Base-by-base conservation (phyloP, 1,284 basidiomycete species). In the Ceratobasidium sp. region DNA sequence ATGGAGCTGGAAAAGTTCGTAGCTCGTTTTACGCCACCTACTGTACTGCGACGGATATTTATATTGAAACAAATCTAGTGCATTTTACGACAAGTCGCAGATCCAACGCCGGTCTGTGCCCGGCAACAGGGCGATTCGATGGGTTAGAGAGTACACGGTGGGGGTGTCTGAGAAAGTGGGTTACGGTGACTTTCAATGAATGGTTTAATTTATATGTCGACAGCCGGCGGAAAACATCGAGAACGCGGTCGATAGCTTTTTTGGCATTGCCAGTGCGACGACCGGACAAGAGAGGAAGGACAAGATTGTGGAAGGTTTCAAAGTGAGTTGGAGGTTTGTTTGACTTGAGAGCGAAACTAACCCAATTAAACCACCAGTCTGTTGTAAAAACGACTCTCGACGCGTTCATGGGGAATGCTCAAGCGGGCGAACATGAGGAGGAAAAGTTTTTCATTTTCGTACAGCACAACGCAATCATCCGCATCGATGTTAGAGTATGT, bases 361-460 rank as follows among this genome's bases (percentile, higher is more conserved):
- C 37, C 19, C 41, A 48, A 22, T 49, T 11, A 3, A 37, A 24
- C 34, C 34, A 8, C n/a, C 72, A 76, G 75, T 74, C 37, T 31
- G 19, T 49, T 7, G 61, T 74, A 22, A 22, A 34, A 14, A 34
- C 2, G 13, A 43, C 46, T 16, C 63, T 76, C 4, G 48, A 74
- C 7, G 49, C 48, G 14, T 46, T 76, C 31, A 72, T 76, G 24
- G 75, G 61, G 14, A 74, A 76, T 46, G 43, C 16, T 13, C 49
- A 53, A n/a, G 75, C 61, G 5, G 75, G 75, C 8, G 71, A 76
- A 49, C 75, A 74, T n/a, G 53, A 65, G 13, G 75, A 76, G 22
- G 13, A 74, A 27, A 76, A 76, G 46, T 76, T 66, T 61, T 76
- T 76, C 49, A 41, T 76, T 6, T 74, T 76, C 53, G 65, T 76